Evolutionary conservation across 768 basidiomycete genomes (phyloP), one percentile per base, ranked within the genome.

Genomic region (Symmetrospora coprosmae): DNA sequence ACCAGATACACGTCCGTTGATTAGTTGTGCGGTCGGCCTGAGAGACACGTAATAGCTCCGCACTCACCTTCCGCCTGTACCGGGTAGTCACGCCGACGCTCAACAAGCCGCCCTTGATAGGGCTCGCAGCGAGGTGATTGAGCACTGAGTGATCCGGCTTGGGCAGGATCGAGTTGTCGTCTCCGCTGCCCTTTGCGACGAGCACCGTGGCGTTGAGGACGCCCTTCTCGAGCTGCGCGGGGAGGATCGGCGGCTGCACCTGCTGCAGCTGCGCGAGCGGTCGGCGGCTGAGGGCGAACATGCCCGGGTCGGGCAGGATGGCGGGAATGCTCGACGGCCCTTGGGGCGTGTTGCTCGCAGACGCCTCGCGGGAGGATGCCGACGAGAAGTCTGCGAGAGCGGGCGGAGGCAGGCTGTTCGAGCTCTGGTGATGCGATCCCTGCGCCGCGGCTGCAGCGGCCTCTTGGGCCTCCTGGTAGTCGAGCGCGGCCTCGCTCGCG

Each of bases 121-220:
- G 90, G 68, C 88, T 92, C 63, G 91, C 94, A 64, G 69, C 87
- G 67, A 97, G 73, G 73, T 97, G 91, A 67, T 94, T 89, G 65
- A 97, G 75, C 23, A 96, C 88, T 35, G 88, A 87, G 74, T 96
- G 91, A 35, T 82, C 85, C 21, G 91, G 91, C 21, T 94, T 87
- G 16, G 92, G 85, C 64, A 97, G 73, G 59, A 97, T 88, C 47
- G 83, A 84, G 50, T 81, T 85, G 69, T 97, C 91, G 72, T 97
- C 91, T 17, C 68, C 73, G 5, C 59, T 61, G 1, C 68, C 68
- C 49, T 49, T 65, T 27, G 66, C 66, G 13, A 68, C 70, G 28
- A 66, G 65, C 34, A 59, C 38, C 9, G 52, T 59, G 19, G 69
- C 65, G 66, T 97, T 97, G 63, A 99, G 74, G 60, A 96, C 94